A percentile compares a stretch with the other conserved stretches of the same genome.
Conservation (phyloP, 257 asterid species). For the Solanum chaucha region DNA sequence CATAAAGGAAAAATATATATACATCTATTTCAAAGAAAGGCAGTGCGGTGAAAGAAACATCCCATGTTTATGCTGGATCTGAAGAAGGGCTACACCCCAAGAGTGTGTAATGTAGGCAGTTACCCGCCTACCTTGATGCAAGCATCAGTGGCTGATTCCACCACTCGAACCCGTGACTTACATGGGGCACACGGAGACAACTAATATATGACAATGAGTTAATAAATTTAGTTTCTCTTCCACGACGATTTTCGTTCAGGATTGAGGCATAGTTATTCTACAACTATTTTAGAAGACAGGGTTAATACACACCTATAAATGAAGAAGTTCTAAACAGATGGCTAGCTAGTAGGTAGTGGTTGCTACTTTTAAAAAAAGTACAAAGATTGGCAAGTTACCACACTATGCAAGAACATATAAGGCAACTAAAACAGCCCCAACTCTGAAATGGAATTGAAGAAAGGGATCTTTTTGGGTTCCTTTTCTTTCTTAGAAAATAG, state of each 20-base stretch:
- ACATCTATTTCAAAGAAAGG: background rate
- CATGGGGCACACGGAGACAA: background rate
- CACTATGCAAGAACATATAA: background rate
- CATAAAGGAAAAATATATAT: background rate
- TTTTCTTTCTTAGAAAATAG: background rate
- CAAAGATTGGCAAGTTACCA: background rate
- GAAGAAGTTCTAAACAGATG: background rate
- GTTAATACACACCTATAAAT: background rate
- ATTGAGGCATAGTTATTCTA: background rate
- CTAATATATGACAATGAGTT: background rate
- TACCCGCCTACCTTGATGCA: background rate
- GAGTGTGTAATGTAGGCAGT: background rate
- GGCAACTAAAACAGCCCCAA: background rate
- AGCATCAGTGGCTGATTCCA: background rate
- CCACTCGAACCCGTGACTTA: background rate
- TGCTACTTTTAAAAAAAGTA: no score
- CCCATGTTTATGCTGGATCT: background rate
- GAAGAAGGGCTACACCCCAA: background rate
- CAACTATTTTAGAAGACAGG: background rate
- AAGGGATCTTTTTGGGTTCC: background rate
- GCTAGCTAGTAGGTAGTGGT: background rate
- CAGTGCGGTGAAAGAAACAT: background rate
- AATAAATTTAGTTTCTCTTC: background rate
- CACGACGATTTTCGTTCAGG: background rate
- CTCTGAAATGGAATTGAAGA: background rate